Base-by-base conservation (phyloP, 257 asterid genomes). In the Przewalskia tangutica region DNA sequence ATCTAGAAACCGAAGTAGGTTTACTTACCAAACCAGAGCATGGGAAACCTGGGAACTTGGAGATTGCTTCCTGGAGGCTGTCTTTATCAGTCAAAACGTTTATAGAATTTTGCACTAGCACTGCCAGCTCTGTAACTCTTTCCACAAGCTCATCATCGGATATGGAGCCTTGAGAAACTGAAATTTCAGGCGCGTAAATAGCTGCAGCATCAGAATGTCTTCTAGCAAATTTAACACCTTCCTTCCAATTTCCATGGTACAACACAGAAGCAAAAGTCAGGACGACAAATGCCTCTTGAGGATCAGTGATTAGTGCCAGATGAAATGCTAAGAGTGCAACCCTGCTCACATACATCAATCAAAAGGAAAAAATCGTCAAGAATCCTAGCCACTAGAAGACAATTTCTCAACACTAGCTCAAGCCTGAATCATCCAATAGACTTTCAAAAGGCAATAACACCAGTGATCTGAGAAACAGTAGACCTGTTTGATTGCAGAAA, bases 231-330 rank as follows among this genome's bases (percentile, higher is more conserved):
- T 78, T 64, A 67, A 91, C 86, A 84, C 98, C 91, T 82, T 89
- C 86, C 67, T 81, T 84, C 98, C 96, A 91, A 7, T 88, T 84
- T 84, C 94, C 92, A 83, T 86, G 91, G 85, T 86, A 86, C 80
- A 96, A 94, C 80, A 94, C 90, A 68, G 97, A 93, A 81, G 95
- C 98, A 83, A 93, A 88, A 83, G 98, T 88, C 90, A 90, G 87
- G 86, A 91, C 90, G 82, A 94, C 93, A 23, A 87, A 85, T 77
- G 90, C 87, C 70, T 85, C 88, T 85, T 91, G 93, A 77, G 99
- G 98, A 80, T 89, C 86, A 79, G 77, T 83, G 78, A 85, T 85
- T 81, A 94, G 85, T 81, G 95, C 93, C 71, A 85, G 81, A 84
- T 96, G 98, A 83, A 94, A 90, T 6, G 92, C 91, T 89, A 94